Base-by-base conservation (phyloP, 192 early-diverging fungal genomes). In the Allomyces arbusculus region DNA sequence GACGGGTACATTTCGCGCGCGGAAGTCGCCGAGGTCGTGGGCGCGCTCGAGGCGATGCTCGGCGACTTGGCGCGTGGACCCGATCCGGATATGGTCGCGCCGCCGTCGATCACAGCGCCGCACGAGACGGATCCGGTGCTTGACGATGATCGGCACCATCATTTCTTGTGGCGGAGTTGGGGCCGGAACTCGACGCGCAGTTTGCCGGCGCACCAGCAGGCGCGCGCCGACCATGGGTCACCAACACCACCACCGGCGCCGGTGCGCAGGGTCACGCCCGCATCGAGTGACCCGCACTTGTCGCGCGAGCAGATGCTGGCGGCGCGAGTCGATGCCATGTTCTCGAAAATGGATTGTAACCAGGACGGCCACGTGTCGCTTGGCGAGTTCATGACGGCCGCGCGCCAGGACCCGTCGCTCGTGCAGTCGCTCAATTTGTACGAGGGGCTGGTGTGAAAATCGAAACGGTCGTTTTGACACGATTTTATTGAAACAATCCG, bases 321-420 rank as follows among this genome's bases (percentile, higher is more conserved):
- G 50, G 50, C 50, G 7, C 50, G 50, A 0, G 50, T 58, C 12
- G 50, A 58, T 58, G 16, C 16, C 16, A 14, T 58, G 50, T 58
- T 58, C 20, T 14, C 50, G 50, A 14, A 20, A 6, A 14, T 58
- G 16, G 23, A 58, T 26, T 69, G 85, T 79, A 85, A 93, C 76
- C 78, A 78, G n/a, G 90, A 92, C 67, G 91, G 88, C 25, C 73
- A 74, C 58, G 73, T 95, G 45, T 88, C 83, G 61, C 82, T 88
- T 71, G 86, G 89, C 23, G 91, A 94, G 75, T 96, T 93, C 72
- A 80, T 85, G 69, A 84, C 91, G 71, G 91, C 91, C 28, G 88
- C 88, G 61, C 84, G 86, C 70, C 86, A 86, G 68, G 91, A 96
- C 65, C 89, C 89, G 26, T 82, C 86, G 23, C 91, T 92, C 69